A percentile compares a stretch with the other conserved stretches of the same genome.
phyloP scores from a whole-genome alignment of 345 rosid genomes.

The Arabidopsis arenosa region DNA sequence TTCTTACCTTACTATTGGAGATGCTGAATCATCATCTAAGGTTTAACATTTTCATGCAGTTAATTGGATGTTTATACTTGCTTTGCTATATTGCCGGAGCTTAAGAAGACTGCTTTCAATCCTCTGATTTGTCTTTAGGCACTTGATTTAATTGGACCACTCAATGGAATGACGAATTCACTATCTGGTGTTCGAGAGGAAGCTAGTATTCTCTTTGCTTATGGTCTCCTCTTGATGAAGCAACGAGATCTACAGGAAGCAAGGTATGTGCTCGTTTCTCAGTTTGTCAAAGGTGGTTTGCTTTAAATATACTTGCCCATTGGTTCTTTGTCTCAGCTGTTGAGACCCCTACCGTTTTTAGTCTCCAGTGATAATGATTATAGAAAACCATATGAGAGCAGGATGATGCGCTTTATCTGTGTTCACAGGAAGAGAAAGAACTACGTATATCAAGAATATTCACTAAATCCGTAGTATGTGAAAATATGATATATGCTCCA shows the following conservation, averaged over 20 bases:
- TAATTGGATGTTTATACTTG: conserved; percentile 20
- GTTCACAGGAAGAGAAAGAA: neutral
- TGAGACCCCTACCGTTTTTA: neutral
- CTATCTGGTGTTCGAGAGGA: conserved; percentile 90
- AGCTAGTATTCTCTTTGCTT: conserved; percentile 89
- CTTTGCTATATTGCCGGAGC: neutral
- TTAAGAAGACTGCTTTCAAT: conserved; percentile 24
- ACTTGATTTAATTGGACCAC: conserved; percentile 89
- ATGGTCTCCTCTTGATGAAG: conserved; percentile 93
- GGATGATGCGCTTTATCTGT: conserved; percentile 6
- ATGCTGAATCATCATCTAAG: conserved; percentile 94
- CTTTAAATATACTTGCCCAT: conserved; percentile 7
- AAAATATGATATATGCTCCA: conserved; percentile 22
- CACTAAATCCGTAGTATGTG: conserved; percentile 1
- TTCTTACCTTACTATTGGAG: conserved; percentile 87
- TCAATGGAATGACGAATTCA: conserved; percentile 76
- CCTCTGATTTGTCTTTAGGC: conserved; percentile 58
- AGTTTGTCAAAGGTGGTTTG: conserved; percentile 6
- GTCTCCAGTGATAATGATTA: neutral
- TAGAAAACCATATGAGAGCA: conserved; percentile 1
- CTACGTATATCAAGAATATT: neutral
- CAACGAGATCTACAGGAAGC: conserved; percentile 94
- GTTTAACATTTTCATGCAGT: conserved; percentile 47
- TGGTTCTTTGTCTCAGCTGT: conserved; percentile 5
- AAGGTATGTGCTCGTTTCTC: conserved; percentile 53